Evolutionary conservation across 2,329 filamentous ascomycete genomes (phyloP), one percentile per base, ranked within the genome.

Genomic region (Xylariales sp.): DNA sequence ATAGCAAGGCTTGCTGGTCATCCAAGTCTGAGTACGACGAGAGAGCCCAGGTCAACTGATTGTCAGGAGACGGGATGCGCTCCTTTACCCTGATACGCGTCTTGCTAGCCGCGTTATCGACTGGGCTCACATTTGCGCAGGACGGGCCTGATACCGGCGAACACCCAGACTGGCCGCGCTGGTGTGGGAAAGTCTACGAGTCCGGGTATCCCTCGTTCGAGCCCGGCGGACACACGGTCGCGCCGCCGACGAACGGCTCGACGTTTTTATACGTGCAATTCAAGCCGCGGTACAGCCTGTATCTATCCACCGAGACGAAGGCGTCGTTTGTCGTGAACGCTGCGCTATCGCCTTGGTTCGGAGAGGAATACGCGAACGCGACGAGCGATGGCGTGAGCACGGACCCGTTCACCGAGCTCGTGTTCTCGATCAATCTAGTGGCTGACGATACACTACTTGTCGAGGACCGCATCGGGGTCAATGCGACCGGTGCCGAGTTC

Each of bases 111-210:
- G 67, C 56, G 5, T 46, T 62, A 0, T 41, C 46, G 10, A 34
- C 49, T 10, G 45, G 49, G 2, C 7, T 23, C 10, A 61, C 45
- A 3, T 36, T 36, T 30, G 72, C 74, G 0, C 73, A 75, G 28
- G 71, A 70, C n/a, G 67, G 71, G 46, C 71, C 81, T 1, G 66
- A 75, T n/a, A 73, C 81, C 1, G 82, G 82, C 1, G 74, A 79
- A 12, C 78, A 83, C 65, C 74, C 80, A 0, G 81, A 82, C 54
- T 82, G 80, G 82, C 79, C 79, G 12, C 76, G 82, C 52, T 84
- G 82, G 83, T 85, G 83, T 65, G 83, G 83, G 18, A 84, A 84
- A 62, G 82, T 80, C 4, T 84, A 85, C 69, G 69, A 83, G 69
- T 68, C 80, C 6, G 80, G 81, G 75, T 84, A 75, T 63, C 79